phyloP scores from a whole-genome alignment of 2,329 filamentous ascomycete genomes.

The Chaetomiaceae sp. region DNA sequence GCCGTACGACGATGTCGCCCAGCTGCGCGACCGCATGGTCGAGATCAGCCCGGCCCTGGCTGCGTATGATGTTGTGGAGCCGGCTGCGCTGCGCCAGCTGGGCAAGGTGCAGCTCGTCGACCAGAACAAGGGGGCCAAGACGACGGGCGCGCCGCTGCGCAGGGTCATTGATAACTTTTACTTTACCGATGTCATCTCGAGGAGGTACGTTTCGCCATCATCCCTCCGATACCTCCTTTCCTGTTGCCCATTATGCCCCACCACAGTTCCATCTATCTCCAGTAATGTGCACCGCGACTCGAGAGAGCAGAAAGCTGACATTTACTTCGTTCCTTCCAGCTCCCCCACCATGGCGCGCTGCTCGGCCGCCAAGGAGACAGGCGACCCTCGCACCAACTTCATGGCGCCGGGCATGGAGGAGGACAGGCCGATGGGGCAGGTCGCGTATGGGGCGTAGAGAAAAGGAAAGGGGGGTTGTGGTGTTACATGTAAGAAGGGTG shows the following conservation, averaged over 20 bases:
- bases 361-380: constrained; percentile 82
- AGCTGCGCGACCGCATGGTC: constrained; percentile 85
- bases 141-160: constrained; percentile 68
- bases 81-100: constrained; percentile 63
- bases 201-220: constrained; percentile 61
- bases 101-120: constrained; percentile 95
- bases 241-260: no score
- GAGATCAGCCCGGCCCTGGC: constrained; percentile 89
- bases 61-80: constrained; percentile 86
- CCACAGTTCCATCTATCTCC: no score
- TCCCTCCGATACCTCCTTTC: background rate
- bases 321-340: constrained; percentile 40
- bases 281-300: no score
- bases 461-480: background rate
- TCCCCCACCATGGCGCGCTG: constrained; percentile 98
- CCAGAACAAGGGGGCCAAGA: constrained; percentile 82
- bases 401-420: constrained; percentile 66
- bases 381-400: constrained; percentile 71
- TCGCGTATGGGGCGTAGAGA: constrained; percentile 50
- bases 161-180: constrained; percentile 94
- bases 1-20: constrained; percentile 87
- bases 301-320: background rate
- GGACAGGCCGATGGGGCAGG: constrained; percentile 55
- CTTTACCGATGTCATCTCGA: constrained; percentile 94
- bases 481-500: constrained; percentile 5